A percentile compares a stretch with the other conserved stretches of the same genome.
Conservation (phyloP, 257 asterid genomes). For the Salvia miltiorrhiza region DNA sequence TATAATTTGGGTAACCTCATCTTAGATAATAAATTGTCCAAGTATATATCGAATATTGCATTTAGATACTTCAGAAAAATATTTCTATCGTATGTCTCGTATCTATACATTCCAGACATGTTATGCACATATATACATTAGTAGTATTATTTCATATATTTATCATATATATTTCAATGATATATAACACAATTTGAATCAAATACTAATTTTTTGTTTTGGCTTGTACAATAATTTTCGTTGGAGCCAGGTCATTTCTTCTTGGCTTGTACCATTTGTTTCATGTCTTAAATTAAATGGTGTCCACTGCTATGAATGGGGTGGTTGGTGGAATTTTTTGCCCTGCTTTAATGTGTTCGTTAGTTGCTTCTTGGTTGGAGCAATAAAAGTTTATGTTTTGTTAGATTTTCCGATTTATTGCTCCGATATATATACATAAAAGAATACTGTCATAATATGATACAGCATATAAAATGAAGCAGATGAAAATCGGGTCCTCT, state of each 20-base stretch:
- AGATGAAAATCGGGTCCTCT: neutral
- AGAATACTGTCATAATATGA: neutral
- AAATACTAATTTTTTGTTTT: neutral
- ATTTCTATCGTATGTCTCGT: too few relatives aligned
- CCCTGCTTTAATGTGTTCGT: conserved; percentile 23
- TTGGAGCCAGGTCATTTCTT: neutral
- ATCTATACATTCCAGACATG: too few relatives aligned
- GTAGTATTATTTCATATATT: too few relatives aligned
- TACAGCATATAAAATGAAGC: neutral
- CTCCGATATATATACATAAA: neutral
- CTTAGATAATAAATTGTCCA: too few relatives aligned
- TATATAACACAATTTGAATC: neutral
- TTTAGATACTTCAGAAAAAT: too few relatives aligned
- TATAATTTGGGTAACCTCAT: too few relatives aligned
- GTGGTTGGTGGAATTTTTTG: conserved; percentile 26
- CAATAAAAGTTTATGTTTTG: neutral
- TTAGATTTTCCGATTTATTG: neutral
- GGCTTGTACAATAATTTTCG: neutral
- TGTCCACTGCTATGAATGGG: conserved; percentile 18
- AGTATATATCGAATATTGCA: too few relatives aligned
- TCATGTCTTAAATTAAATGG: neutral
- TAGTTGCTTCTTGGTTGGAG: conserved; percentile 11
- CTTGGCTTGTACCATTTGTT: neutral
- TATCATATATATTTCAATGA: too few relatives aligned
- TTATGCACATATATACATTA: too few relatives aligned